Evolutionary conservation across 2,329 filamentous ascomycete genomes (phyloP).

Genomic region (Colletotrichum chrysophilum): DNA sequence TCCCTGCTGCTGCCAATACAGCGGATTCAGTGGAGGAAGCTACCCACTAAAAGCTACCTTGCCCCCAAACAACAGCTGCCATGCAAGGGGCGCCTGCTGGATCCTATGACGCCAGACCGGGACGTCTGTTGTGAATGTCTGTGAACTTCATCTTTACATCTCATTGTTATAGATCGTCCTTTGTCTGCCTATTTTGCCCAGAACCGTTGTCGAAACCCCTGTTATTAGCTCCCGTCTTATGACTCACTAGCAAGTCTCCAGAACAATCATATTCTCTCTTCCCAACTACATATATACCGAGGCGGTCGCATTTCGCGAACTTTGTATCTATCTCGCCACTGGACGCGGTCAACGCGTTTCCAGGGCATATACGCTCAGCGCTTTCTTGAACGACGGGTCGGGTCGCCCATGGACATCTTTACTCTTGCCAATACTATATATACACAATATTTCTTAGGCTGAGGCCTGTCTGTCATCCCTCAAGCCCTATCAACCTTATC

Average conservation of each 20-base stretch:
- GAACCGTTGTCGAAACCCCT: slow-evolving; percentile 2
- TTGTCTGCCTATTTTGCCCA: slow-evolving; percentile 11
- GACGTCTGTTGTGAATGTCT: not conserved
- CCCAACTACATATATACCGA: not conserved
- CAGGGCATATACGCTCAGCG: not conserved
- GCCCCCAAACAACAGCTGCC: slow-evolving; percentile 1
- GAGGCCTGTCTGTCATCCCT: not conserved
- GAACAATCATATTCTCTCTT: not conserved
- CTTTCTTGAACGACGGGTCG: not conserved
- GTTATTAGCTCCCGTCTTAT: not conserved
- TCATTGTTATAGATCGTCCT: not conserved
- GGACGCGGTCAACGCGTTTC: slow-evolving; percentile 4
- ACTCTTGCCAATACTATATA: not conserved
- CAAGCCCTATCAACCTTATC: not conserved
- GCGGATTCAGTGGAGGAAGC: slow-evolving; percentile 11
- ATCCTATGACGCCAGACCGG: slow-evolving; percentile 21
- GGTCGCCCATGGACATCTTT: not conserved
- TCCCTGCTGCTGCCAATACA: slow-evolving; percentile 17
- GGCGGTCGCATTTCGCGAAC: not conserved
- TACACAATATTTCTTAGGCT: not conserved
- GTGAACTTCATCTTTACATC: slow-evolving; percentile 3
- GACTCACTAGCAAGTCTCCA: slow-evolving; percentile 8
- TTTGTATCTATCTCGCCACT: slow-evolving; percentile 6
- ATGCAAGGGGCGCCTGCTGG: slow-evolving; percentile 15
- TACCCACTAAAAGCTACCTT: slow-evolving; percentile 9